Evolutionary conservation across 2,329 filamentous ascomycete species (phyloP).

Genomic region (Aspergillus tanneri): DNA sequence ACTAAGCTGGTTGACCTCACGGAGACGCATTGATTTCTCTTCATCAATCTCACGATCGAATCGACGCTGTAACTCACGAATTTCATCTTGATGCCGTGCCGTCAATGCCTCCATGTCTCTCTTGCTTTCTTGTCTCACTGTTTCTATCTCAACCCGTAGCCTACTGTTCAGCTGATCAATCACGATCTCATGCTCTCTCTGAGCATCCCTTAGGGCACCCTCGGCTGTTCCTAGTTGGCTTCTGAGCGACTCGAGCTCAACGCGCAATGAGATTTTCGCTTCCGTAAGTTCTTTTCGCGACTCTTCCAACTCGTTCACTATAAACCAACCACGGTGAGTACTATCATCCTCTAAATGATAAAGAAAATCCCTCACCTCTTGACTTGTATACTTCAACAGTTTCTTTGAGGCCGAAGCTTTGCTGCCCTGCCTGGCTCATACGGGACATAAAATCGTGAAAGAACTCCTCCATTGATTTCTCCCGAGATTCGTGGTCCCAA

Average conservation of each 20-base stretch:
- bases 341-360: background rate
- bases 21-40: slow-evolving; percentile 47
- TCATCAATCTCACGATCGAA: slow-evolving; percentile 67
- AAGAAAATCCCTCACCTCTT: slow-evolving; percentile 57
- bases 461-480: slow-evolving; percentile 73
- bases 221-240: slow-evolving; percentile 52
- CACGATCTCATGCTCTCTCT: slow-evolving; percentile 53
- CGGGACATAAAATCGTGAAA: slow-evolving; percentile 70
- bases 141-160: slow-evolving; percentile 47
- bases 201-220: slow-evolving; percentile 52
- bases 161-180: slow-evolving; percentile 55
- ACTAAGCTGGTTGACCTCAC: slow-evolving; percentile 40
- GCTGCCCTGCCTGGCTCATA: slow-evolving; percentile 66
- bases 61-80: slow-evolving; percentile 63
- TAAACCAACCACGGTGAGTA: slow-evolving; percentile 3
- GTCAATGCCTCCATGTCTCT: slow-evolving; percentile 59
- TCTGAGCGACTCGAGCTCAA: slow-evolving; percentile 65
- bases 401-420: slow-evolving; percentile 70
- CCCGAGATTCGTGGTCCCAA: slow-evolving; percentile 75
- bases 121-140: slow-evolving; percentile 44
- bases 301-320: slow-evolving; percentile 59
- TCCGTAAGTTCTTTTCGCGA: slow-evolving; percentile 52
- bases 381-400: slow-evolving; percentile 71
- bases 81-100: slow-evolving; percentile 65
- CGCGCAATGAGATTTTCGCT: slow-evolving; percentile 57